phyloP scores from a whole-genome alignment of 768 basidiomycete species.

The Saitozyma podzolica region DNA sequence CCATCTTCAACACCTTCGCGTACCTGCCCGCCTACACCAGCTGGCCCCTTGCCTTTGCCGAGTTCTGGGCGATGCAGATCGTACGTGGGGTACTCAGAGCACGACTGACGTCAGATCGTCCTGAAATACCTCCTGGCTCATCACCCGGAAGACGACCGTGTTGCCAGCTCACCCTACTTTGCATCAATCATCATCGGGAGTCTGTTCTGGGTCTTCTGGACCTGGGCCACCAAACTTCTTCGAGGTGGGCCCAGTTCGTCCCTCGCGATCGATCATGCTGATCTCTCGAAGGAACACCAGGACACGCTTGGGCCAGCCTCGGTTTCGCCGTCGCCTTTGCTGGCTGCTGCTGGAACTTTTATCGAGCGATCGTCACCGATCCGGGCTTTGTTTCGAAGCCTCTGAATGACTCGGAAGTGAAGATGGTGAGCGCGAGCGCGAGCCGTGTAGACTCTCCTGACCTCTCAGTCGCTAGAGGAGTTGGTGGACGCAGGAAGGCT shows the following conservation, averaged over 20 bases:
- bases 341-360: slow-evolving; percentile 84
- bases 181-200: slow-evolving; percentile 83
- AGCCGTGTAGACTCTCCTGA: slow-evolving; percentile 4
- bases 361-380: slow-evolving; percentile 82
- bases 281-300: slow-evolving; percentile 66
- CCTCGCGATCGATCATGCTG: not conserved
- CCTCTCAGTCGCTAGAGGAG: slow-evolving; percentile 76
- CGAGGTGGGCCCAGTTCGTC: slow-evolving; percentile 58
- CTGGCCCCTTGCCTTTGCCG: slow-evolving; percentile 74
- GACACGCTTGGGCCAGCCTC: slow-evolving; percentile 73
- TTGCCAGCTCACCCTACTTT: slow-evolving; percentile 88
- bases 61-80: slow-evolving; percentile 92
- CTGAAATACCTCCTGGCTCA: slow-evolving; percentile 59
- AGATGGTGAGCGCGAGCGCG: slow-evolving; percentile 62
- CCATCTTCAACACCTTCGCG: slow-evolving; percentile 80
- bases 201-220: slow-evolving; percentile 80
- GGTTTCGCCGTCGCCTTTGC: slow-evolving; percentile 69
- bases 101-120: slow-evolving; percentile 9
- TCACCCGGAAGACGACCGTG: slow-evolving; percentile 79
- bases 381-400: slow-evolving; percentile 84
- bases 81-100: slow-evolving; percentile 56
- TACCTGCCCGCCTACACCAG: slow-evolving; percentile 89
- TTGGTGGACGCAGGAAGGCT: slow-evolving; percentile 81
- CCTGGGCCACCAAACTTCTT: slow-evolving; percentile 76
- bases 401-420: slow-evolving; percentile 77